phyloP scores from a whole-genome alignment of 148 eudicot species.

The Chenopodium suecicum region DNA sequence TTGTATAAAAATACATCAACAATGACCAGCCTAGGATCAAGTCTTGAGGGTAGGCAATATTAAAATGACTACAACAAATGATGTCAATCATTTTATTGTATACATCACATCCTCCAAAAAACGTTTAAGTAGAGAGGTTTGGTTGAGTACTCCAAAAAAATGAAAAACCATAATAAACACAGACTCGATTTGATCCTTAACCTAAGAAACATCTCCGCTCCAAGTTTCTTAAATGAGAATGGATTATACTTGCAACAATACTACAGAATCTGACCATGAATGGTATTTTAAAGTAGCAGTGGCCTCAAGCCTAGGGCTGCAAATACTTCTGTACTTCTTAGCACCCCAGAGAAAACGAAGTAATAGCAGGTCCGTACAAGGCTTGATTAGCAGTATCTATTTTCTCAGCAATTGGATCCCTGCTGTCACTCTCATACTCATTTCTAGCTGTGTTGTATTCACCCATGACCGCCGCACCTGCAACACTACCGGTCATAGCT shows the following conservation, averaged over 20 bases:
- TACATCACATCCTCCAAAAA: no score
- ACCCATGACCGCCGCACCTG: background rate
- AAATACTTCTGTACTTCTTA: background rate
- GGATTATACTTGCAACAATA: background rate
- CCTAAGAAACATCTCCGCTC: no score
- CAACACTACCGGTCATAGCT: background rate
- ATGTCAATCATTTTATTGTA: no score
- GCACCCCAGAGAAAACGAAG: background rate
- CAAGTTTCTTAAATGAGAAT: background rate
- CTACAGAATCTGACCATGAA: background rate
- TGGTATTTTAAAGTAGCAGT: background rate
- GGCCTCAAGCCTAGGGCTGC: background rate
- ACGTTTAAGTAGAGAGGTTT: no score
- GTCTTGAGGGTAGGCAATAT: no score
- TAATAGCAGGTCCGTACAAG: background rate
- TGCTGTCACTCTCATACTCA: background rate
- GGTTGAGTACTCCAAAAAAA: no score
- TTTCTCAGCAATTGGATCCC: background rate
- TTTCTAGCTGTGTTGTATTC: background rate
- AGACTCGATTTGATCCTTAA: no score
- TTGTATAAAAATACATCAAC: no score
- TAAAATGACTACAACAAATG: no score
- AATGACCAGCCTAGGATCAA: no score
- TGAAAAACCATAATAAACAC: no score
- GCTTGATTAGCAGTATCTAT: background rate